These are phyloP conservation scores for Oryza glaberrima DNA, from an alignment of 176 grass and related monocot species.

Conservation along the genomic window DNA sequence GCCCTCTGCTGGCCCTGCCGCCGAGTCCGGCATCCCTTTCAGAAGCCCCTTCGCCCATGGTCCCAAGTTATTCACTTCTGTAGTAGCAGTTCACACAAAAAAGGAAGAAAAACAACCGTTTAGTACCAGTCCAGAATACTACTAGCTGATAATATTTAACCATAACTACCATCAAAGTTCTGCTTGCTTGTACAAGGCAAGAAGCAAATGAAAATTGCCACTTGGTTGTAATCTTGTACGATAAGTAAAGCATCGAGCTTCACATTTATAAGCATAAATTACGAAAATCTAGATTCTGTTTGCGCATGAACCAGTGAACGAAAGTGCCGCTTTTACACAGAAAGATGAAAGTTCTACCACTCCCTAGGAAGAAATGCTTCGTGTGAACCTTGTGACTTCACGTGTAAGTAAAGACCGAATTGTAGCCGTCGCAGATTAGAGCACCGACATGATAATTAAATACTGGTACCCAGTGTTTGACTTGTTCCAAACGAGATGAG, in stretches of 20 bases:
- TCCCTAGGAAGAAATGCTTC: background rate
- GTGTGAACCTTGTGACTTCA: slow-evolving; percentile 14
- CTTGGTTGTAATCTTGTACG: slow-evolving; percentile 22
- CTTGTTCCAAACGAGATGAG: slow-evolving; percentile 4
- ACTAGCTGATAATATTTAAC: background rate
- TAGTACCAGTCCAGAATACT: slow-evolving; percentile 26
- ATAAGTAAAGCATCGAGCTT: slow-evolving; percentile 32
- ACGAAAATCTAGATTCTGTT: background rate
- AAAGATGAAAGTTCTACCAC: background rate
- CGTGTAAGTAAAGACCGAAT: background rate
- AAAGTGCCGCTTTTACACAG: background rate
- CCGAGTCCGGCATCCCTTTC: slow-evolving; percentile 53
- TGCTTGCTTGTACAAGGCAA: background rate
- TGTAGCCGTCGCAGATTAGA: background rate
- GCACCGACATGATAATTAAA: slow-evolving; percentile 42
- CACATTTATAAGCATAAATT: background rate
- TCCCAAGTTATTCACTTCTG: slow-evolving; percentile 74
- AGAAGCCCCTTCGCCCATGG: slow-evolving; percentile 86
- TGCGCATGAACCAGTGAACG: background rate
- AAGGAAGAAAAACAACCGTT: background rate
- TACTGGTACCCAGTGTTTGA: slow-evolving; percentile 20
- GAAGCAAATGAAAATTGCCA: background rate
- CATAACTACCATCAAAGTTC: background rate
- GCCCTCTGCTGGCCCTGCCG: slow-evolving; percentile 49
- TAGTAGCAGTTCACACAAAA: slow-evolving; percentile 31